These are phyloP conservation scores for Mollisia scopiformis DNA, from an alignment of 2,329 filamentous ascomycete genomes.

Conservation along the genomic window DNA sequence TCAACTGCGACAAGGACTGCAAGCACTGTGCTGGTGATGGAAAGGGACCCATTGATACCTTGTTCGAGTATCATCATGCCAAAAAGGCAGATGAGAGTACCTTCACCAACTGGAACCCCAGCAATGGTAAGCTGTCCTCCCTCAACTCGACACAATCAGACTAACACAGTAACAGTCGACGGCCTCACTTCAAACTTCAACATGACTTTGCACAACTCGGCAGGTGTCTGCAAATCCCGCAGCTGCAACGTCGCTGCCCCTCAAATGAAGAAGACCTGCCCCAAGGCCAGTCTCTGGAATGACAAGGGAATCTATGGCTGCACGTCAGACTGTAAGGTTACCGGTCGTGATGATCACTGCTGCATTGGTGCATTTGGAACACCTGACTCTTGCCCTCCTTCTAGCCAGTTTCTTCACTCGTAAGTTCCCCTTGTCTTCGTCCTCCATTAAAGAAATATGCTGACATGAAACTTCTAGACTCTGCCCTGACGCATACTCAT, in stretches of 20 bases:
- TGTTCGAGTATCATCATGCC: constrained; percentile 1
- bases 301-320: not conserved
- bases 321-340: constrained; percentile 8
- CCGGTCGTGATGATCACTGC: not conserved
- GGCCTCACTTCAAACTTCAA: constrained; percentile 3
- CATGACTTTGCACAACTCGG: not conserved
- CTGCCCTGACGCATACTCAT: not conserved
- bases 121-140: not conserved
- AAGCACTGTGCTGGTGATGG: not conserved
- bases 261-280: not conserved
- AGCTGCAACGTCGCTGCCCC: not conserved
- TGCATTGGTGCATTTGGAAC: constrained; percentile 1
- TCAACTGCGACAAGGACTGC: not conserved
- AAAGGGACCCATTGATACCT: not conserved
- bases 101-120: not conserved
- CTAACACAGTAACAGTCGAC: not conserved
- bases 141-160: not conserved
- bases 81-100: not conserved
- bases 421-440: not conserved
- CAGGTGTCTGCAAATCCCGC: not conserved
- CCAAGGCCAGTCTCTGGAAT: not conserved
- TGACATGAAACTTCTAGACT: not conserved
- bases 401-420: constrained; percentile 3
- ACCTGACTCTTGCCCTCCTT: not conserved
- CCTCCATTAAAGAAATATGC: not conserved